phyloP scores from a whole-genome alignment of 352 stramenopile genomes.

The Phytophthora ohioensis region DNA sequence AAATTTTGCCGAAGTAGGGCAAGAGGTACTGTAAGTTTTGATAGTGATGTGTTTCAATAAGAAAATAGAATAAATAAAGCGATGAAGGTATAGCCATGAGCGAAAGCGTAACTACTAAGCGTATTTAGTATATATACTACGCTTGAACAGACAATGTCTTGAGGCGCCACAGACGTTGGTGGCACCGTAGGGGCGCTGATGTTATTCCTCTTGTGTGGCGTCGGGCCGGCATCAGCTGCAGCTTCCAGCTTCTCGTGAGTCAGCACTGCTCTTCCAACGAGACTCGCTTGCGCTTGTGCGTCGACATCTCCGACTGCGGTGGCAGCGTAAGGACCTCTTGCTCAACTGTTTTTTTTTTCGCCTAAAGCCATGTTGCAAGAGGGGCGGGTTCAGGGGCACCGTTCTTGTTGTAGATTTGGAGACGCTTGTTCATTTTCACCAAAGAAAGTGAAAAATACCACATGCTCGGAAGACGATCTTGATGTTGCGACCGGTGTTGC shows the following conservation, averaged over 20 bases:
- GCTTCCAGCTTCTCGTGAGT: neutral
- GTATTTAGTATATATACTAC: neutral
- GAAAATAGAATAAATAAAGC: neutral
- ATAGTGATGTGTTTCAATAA: neutral
- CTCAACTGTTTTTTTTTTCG: too few species aligned
- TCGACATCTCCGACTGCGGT: neutral
- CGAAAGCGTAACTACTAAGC: too few species aligned
- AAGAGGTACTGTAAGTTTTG: neutral
- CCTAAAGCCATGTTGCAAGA: neutral
- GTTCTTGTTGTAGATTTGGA: neutral
- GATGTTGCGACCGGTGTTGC: conserved; percentile 18
- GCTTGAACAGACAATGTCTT: neutral
- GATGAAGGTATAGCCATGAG: too few species aligned
- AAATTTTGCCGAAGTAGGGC: neutral
- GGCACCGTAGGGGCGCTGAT: neutral
- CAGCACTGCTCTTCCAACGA: neutral
- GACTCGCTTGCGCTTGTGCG: neutral
- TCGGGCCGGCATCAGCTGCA: neutral
- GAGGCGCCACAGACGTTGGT: neutral
- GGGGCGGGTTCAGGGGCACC: neutral
- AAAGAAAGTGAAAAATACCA: conserved; percentile 22
- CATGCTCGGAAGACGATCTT: conserved; percentile 9
- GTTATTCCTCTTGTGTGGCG: neutral
- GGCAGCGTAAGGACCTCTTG: neutral
- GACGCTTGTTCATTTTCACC: neutral